Percentiles rank a stretch among this genome's conserved stretches.
Conservation (phyloP, 306 rosid species). For the Cucumis melo region DNA sequence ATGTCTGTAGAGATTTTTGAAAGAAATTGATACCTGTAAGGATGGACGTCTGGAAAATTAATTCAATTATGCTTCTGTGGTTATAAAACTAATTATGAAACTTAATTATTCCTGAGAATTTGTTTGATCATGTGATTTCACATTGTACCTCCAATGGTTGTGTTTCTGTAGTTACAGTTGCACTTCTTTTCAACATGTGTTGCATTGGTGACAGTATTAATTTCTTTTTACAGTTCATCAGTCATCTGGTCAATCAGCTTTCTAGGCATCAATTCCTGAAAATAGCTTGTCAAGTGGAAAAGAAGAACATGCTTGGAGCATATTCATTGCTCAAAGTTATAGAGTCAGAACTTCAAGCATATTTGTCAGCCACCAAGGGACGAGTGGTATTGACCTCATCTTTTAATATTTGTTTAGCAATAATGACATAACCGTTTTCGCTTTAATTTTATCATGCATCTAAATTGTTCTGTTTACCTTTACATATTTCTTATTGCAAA, state of each 20-base stretch:
- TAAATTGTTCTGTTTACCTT: neutral
- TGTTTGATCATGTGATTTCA: neutral
- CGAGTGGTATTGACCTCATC: constrained; percentile 57
- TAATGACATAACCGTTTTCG: neutral
- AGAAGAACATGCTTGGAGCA: constrained; percentile 91
- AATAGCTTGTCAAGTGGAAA: constrained; percentile 90
- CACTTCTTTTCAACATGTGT: neutral
- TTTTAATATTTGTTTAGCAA: constrained; percentile 8
- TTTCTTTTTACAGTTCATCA: constrained; percentile 67
- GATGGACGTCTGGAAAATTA: neutral
- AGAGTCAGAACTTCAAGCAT: constrained; percentile 85
- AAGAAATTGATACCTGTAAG: neutral
- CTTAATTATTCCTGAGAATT: neutral
- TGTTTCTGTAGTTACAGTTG: neutral
- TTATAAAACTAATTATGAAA: neutral
- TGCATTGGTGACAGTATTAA: neutral
- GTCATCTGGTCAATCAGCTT: constrained; percentile 88
- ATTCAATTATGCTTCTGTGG: neutral
- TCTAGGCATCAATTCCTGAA: constrained; percentile 87
- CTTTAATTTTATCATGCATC: neutral
- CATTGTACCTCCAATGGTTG: neutral
- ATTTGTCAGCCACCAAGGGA: constrained; percentile 74
- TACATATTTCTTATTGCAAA: neutral
- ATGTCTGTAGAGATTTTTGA: neutral
- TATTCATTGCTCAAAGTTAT: constrained; percentile 79